Evolutionary conservation across 306 rosid species (phyloP), one percentile per base, ranked within the genome.

Genomic region (Urtica urens): DNA sequence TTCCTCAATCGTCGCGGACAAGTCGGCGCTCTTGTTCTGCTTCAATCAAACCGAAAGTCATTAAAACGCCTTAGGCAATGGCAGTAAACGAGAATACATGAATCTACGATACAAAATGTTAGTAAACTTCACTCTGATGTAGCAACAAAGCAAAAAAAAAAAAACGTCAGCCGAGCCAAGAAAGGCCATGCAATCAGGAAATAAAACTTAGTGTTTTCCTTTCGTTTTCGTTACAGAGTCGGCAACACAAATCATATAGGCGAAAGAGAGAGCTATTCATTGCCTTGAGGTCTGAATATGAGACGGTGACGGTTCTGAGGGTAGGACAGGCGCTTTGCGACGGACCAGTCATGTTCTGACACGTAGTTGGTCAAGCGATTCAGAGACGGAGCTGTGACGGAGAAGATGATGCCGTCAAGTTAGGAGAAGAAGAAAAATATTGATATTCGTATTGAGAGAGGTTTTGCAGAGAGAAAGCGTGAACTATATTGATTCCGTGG

Each of bases 1-100:
- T 76, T 81, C 72, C 49, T 81, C 95, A 31, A 88, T 81, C 74
- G 81, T 78, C 69, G 18, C 58, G 5, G 87, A 81, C 73, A 88
- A 74, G 68, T 88, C 90, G 20, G 53, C 34, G 33, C 61, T 67
- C 66, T 65, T 77, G 34, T 84, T 82, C 97, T 88, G 82, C 27
- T 8, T 45, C 22, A 65, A 57, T 3, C 38, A 69, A 66, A 27
- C 34, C 51, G 50, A n/a, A 38, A 57, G 38, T 1, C 23, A 17
- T 0, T 25, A 22, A 2, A 54, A 27, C 15, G 7, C 6, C 33
- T n/a, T n/a, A 28, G 10, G 10, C 10, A 28, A 28, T 28, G 33
- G 4, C 10, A 26, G 4, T 24, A 17, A 55, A 67, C 39, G 14
- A 34, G 12, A 49, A 26, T 34, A 62, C n/a, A 37, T 20, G 14